Evolutionary conservation across 1,139 yeast genomes (phyloP).

Genomic region (Fermentozyma sake): DNA sequence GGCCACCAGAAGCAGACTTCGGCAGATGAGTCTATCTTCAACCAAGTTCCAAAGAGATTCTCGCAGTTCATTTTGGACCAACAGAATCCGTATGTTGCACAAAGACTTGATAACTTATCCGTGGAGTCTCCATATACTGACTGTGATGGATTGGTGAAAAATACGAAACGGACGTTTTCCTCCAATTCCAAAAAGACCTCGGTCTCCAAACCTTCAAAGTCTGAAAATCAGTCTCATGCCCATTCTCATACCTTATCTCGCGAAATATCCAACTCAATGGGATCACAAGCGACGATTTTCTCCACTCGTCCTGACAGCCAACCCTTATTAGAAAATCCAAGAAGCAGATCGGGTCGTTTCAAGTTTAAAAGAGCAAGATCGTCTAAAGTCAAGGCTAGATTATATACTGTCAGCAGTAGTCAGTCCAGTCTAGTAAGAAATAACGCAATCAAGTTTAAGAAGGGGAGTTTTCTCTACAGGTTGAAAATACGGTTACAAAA

Average conservation of each 20-base stretch:
- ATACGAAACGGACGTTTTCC: constrained; percentile 5
- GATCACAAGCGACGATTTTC: constrained; percentile 44
- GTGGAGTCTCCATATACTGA: constrained; percentile 21
- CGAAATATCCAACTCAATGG: constrained; percentile 37
- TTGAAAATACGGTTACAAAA: constrained; percentile 24
- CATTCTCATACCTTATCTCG: constrained; percentile 7
- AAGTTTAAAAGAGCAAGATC: constrained; percentile 7
- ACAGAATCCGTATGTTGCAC: constrained; percentile 24
- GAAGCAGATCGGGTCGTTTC: constrained; percentile 2
- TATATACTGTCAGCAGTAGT: constrained; percentile 10
- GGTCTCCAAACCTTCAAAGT: constrained; percentile 6
- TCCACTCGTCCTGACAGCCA: constrained; percentile 27
- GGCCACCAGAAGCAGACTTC: constrained; percentile 3
- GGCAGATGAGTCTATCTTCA: constrained; percentile 11
- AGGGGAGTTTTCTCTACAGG: constrained; percentile 30
- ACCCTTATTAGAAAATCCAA: constrained; percentile 1
- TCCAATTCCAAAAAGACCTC: constrained; percentile 6
- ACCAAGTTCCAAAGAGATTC: constrained; percentile 40
- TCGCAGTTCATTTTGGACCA: constrained; percentile 41
- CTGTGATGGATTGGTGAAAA: constrained; percentile 13
- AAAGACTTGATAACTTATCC: constrained; percentile 23
- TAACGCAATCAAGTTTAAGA: constrained; percentile 32
- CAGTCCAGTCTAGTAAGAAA: constrained; percentile 22
- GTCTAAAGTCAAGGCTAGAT: constrained; percentile 10
- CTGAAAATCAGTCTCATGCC: constrained; percentile 6